Percentiles rank a stretch among this genome's conserved stretches.
phyloP scores from a whole-genome alignment of 2,329 filamentous ascomycete species.

The Penicillium sp. region DNA sequence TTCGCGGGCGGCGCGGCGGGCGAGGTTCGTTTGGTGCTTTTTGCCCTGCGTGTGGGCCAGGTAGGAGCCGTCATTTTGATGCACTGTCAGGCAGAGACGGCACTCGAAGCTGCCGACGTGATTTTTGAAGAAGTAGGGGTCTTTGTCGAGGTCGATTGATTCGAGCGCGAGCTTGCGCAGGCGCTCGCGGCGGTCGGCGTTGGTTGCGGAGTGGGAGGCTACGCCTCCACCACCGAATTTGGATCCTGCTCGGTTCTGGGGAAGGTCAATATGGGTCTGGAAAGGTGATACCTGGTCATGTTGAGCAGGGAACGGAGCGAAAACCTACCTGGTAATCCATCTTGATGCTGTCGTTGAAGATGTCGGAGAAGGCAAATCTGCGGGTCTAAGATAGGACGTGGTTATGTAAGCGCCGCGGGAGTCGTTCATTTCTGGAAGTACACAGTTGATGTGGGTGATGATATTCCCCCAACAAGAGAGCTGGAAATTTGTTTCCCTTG shows the following conservation, averaged over 20 bases:
- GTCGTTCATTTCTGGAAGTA: slow-evolving; percentile 4
- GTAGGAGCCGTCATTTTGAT: slow-evolving; percentile 99
- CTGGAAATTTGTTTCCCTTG: background rate
- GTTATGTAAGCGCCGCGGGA: slow-evolving; percentile 29
- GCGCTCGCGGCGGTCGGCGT: slow-evolving; percentile 95
- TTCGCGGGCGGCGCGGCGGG: slow-evolving; percentile 91
- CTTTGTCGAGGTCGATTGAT: slow-evolving; percentile 98
- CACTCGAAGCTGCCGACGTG: slow-evolving; percentile 98
- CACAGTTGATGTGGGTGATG: slow-evolving; percentile 10
- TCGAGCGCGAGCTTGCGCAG: slow-evolving; percentile 97
- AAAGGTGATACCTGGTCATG: no score
- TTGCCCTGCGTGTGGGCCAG: slow-evolving; percentile 97
- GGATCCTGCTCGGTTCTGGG: slow-evolving; percentile 88
- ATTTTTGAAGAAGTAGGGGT: slow-evolving; percentile 99
- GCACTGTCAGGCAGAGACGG: slow-evolving; percentile 91
- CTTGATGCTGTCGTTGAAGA: slow-evolving; percentile 12
- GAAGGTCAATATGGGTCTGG: slow-evolving; percentile 10
- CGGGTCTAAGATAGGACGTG: slow-evolving; percentile 6
- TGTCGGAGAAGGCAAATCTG: slow-evolving; percentile 15
- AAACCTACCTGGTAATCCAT: slow-evolving; percentile 56
- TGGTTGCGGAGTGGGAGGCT: slow-evolving; percentile 88
- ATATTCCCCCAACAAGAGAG: background rate
- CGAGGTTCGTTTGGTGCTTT: slow-evolving; percentile 98
- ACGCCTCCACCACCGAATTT: slow-evolving; percentile 98
- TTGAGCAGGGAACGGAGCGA: background rate